Evolutionary conservation across 208 protist genomes (phyloP), one percentile per base, ranked within the genome.

Genomic region (Acanthamoeba triangularis): DNA sequence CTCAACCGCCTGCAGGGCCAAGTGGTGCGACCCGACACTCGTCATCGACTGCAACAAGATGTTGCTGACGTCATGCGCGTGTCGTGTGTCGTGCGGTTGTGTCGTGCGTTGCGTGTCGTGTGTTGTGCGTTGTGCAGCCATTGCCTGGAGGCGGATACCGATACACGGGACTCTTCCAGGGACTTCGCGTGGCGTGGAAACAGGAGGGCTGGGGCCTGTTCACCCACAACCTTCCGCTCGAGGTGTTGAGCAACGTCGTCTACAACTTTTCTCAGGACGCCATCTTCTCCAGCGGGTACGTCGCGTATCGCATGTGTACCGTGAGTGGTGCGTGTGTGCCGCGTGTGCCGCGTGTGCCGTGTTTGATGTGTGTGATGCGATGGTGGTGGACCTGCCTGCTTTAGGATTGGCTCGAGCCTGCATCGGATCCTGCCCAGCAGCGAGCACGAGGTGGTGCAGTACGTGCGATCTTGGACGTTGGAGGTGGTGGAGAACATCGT

Each of bases 261-360:
- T 78, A 78, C 69, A 78, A 78, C 69, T 78, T 78, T 11, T 30
- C 69, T 16, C 69, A 78, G 69, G 69, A 78, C 37, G 69, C 69
- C 37, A n/a, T 78, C 69, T 78, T 78, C n/a, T 30, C 30, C n/a
- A 8, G 13, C 33, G 69, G 69, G 69, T 78, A 30, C 69, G 69
- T 35, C 7, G 7, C n/a, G 13, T 25, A 74, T 74, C 5, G 65
- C 10, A 5, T 5, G 16, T 67, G 23, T 28, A 67, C 61, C 16
- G 61, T 5, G 20, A 74, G 37, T 41, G 2, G 37, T 41, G 37
- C 3, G 28, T 25, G n/a, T 41, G 37, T 41, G 37, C 3, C 37
- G 37, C 3, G 37, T 41, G 37, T 41, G n/a, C n/a, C n/a, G n/a
- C n/a, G n/a, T 74, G 10, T 74, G 65, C 8, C 69, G 33, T 78